phyloP scores from a whole-genome alignment of 2,329 filamentous ascomycete genomes.

The Nothomitra cinnamomea region DNA sequence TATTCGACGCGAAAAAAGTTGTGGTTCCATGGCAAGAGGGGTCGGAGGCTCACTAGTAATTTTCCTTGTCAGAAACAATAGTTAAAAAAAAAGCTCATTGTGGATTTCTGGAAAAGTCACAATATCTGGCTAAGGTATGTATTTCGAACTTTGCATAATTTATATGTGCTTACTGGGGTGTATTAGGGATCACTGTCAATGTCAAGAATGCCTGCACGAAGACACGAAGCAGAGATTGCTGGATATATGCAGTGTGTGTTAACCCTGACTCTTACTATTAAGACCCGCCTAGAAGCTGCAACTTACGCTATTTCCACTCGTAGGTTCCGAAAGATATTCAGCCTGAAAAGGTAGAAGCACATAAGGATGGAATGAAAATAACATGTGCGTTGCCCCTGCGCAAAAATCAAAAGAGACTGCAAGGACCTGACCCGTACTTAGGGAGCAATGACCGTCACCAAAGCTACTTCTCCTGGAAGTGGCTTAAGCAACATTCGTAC shows the following conservation, averaged over 20 bases:
- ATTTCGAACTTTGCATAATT: not conserved
- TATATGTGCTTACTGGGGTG: conserved; percentile 8
- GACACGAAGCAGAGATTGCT: conserved; percentile 53
- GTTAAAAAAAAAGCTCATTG: not conserved
- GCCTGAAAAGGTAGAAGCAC: conserved; percentile 9
- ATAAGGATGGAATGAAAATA: conserved; percentile 27
- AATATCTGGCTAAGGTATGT: conserved; percentile 19
- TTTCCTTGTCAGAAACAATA: not conserved
- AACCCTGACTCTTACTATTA: conserved; percentile 3
- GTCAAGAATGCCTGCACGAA: conserved; percentile 46
- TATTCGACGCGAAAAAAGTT: not conserved
- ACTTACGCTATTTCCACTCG: conserved; percentile 11
- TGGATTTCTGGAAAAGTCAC: conserved; percentile 7
- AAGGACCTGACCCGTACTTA: conserved; percentile 20
- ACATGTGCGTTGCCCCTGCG: conserved; percentile 27
- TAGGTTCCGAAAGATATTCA: conserved; percentile 9
- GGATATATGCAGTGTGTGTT: conserved; percentile 46
- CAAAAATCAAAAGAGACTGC: conserved; percentile 6
- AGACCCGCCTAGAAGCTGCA: too few relatives aligned
- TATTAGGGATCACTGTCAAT: conserved; percentile 55
- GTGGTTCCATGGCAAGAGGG: not conserved
- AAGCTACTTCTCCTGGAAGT: conserved; percentile 49
- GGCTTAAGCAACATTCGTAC: conserved; percentile 32
- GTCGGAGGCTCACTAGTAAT: not conserved
- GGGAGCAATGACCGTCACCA: conserved; percentile 51